Evolutionary conservation across 2,329 filamentous ascomycete species (phyloP).

Genomic region (Pleomassaria siparia): DNA sequence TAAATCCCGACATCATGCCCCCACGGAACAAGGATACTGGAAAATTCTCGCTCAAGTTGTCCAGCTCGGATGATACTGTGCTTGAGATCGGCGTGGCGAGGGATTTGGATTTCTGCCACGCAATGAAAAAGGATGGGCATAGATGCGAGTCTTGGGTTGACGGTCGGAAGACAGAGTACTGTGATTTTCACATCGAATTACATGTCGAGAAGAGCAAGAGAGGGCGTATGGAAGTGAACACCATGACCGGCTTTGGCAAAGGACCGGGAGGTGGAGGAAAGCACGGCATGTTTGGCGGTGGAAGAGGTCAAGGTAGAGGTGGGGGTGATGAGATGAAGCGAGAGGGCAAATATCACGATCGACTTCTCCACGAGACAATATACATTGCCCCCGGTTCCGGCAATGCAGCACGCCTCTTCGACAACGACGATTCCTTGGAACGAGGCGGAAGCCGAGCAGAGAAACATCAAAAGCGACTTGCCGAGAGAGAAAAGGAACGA

Average conservation of each 20-base stretch:
- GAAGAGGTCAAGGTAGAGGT: constrained; percentile 22
- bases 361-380: constrained; percentile 55
- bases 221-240: constrained; percentile 77
- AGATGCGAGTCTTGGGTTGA: constrained; percentile 85
- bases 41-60: constrained; percentile 81
- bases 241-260: constrained; percentile 56
- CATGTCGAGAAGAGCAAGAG: constrained; percentile 71
- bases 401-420: constrained; percentile 65
- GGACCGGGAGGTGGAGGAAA: constrained; percentile 27
- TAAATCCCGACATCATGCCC: constrained; percentile 90
- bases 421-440: constrained; percentile 55
- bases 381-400: constrained; percentile 46
- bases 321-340: constrained; percentile 30
- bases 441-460: constrained; percentile 64
- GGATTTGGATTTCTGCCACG: constrained; percentile 87
- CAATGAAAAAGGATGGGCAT: constrained; percentile 79
- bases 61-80: constrained; percentile 82
- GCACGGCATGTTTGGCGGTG: constrained; percentile 34
- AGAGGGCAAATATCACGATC: constrained; percentile 55
- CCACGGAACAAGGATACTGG: constrained; percentile 79
- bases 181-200: constrained; percentile 87
- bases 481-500: constrained; percentile 69
- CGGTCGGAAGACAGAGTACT: constrained; percentile 81
- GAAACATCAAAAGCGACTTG: constrained; percentile 64
- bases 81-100: constrained; percentile 83